Evolutionary conservation across 371 early-diverging fungal genomes (phyloP).

Genomic region (Massospora cicadina): DNA sequence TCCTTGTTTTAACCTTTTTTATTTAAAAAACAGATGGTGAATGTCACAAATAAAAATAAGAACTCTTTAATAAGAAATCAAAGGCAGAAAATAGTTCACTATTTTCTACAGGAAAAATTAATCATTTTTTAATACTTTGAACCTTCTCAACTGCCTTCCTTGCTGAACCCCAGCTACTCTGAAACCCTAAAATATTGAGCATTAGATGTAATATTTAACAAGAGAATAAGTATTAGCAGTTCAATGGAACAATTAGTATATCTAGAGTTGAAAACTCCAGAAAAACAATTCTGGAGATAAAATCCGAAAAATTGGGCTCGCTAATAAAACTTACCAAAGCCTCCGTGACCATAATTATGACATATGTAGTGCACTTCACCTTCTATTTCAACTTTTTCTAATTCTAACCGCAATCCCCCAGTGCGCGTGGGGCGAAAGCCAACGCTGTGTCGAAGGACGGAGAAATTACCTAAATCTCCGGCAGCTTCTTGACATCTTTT

Average conservation of each 20-base stretch:
- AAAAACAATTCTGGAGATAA: background rate
- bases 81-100: no score
- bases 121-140: background rate
- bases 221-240: background rate
- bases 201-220: background rate
- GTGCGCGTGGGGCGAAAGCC: conserved; percentile 55
- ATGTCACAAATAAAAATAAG: no score
- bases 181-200: conserved; percentile 25
- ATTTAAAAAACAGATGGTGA: no score
- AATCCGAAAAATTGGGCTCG: no score
- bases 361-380: conserved; percentile 27
- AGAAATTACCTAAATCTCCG: conserved; percentile 23
- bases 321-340: conserved; percentile 37
- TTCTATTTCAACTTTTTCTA: conserved; percentile 14
- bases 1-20: no score
- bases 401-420: conserved; percentile 50
- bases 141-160: background rate
- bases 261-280: background rate
- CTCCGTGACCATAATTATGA: conserved; percentile 74
- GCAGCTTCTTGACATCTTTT: conserved; percentile 27
- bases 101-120: background rate
- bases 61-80: no score
- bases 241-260: no score
- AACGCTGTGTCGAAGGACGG: conserved; percentile 40
- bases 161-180: conserved; percentile 58